Evolutionary conservation across 2,329 filamentous ascomycete genomes (phyloP), one percentile per base, ranked within the genome.

Genomic region (Calonectria hongkongensis): DNA sequence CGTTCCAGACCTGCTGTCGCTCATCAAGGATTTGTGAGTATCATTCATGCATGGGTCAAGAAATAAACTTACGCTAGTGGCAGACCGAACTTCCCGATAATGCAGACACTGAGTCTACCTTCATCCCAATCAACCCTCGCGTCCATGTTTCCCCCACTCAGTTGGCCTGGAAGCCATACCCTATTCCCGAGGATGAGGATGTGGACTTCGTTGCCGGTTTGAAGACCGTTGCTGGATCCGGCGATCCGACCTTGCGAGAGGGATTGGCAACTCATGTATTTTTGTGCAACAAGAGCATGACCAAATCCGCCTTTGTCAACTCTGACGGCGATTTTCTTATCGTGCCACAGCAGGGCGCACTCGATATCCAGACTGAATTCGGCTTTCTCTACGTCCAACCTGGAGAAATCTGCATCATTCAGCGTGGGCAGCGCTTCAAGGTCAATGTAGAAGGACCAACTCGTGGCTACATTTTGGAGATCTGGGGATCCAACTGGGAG

Each of bases 291-390:
- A 80, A 81, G 8, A 83, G 78, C 75, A 89, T 89, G 88, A 79
- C 80, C 9, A 83, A 84, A 3, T 79, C 83, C 13, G 88, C 88
- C 0, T 89, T 89, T 69, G 87, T 84, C 75, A 89, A 89, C 76
- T 89, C 90, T 2, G 92, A 94, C 72, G 92, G 92, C 18, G 92
- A 94, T 79, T 89, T 92, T 73, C 84, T 94, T 66, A 92, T 94
- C 58, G 87, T 94, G 3, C 91, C 89, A 0, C 92, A 94, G 72
- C 88, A 92, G 74, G 92, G 92, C 15, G 85, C 88, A 0, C 85
- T 94, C 2, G 90, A 94, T 75, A 91, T 94, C 56, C 91, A 92
- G 79, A 94, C 92, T 2, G 92, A 94, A 79, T 87, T 94, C 18
- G 92, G 92, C 5, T 87, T 87, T 30, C 81, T 94, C 0, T 87